Percentiles rank a stretch among this genome's conserved stretches.
Evolutionary conservation across 2,329 filamentous ascomycete genomes (phyloP).

Genomic region (Colletotrichum zoysiae): DNA sequence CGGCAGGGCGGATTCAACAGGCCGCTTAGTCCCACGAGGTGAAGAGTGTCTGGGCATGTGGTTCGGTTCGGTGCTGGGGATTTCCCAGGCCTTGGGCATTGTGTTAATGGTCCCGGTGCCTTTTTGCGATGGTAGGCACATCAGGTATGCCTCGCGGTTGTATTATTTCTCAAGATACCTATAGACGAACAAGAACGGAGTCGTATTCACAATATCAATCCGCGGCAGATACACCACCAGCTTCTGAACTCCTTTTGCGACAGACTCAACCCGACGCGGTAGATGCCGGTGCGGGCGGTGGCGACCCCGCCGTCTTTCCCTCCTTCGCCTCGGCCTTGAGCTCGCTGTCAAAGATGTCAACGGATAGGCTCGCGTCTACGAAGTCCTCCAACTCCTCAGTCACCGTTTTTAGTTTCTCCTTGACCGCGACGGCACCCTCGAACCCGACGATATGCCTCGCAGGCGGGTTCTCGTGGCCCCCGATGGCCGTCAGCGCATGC

Average conservation of each 20-base stretch:
- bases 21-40: slow-evolving; percentile 73
- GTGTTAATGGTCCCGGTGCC: neutral
- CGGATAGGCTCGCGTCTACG: slow-evolving; percentile 87
- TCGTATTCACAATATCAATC: neutral
- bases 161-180: slow-evolving; percentile 28
- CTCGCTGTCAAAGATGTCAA: slow-evolving; percentile 78
- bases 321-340: slow-evolving; percentile 64
- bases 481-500: slow-evolving; percentile 90
- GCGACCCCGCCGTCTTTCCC: slow-evolving; percentile 49
- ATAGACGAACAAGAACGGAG: slow-evolving; percentile 10
- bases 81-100: neutral
- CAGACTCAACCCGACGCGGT: slow-evolving; percentile 28
- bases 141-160: slow-evolving; percentile 10
- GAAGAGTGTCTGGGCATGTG: slow-evolving; percentile 9
- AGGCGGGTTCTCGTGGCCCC: slow-evolving; percentile 95
- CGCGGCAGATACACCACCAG: neutral
- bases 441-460: slow-evolving; percentile 93
- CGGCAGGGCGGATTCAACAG: slow-evolving; percentile 85
- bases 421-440: slow-evolving; percentile 88
- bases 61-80: neutral
- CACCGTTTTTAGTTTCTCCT: slow-evolving; percentile 96
- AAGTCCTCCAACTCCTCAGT: slow-evolving; percentile 98
- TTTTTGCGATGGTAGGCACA: neutral
- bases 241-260: neutral
- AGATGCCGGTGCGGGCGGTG: slow-evolving; percentile 42